phyloP scores from a whole-genome alignment of 495 filamentous ascomycete genomes.

The Daldinia loculata region DNA sequence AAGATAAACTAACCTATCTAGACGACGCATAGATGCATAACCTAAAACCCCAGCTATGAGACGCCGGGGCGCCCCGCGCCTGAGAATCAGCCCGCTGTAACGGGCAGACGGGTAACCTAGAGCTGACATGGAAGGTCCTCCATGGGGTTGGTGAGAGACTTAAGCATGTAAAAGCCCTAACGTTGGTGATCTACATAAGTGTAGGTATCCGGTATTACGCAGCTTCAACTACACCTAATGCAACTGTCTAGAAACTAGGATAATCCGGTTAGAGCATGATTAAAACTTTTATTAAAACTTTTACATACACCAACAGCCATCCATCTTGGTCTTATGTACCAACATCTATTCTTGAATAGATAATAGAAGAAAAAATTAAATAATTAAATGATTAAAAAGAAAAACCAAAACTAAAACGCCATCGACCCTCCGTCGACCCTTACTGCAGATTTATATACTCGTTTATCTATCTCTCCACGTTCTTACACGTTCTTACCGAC shows the following conservation, averaged over 20 bases:
- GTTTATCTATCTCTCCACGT: conserved; percentile 43
- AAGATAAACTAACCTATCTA: background rate
- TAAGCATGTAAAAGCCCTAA: background rate
- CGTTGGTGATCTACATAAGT: background rate
- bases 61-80: conserved; percentile 36
- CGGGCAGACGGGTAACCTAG: conserved; percentile 28
- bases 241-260: background rate
- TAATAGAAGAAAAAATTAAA: background rate
- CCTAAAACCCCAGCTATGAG: conserved; percentile 37
- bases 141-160: background rate
- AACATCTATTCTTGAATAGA: background rate
- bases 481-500: conserved; percentile 32
- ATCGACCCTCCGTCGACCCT: conserved; percentile 14
- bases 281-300: too few species aligned
- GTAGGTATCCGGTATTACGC: background rate
- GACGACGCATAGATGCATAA: conserved; percentile 34
- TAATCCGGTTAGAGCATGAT: conserved; percentile 13
- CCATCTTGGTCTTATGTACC: background rate
- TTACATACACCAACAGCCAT: background rate
- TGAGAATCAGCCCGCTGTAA: conserved; percentile 27
- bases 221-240: background rate
- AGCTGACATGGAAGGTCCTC: conserved; percentile 3
- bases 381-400: background rate
- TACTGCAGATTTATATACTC: conserved; percentile 37
- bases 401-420: background rate